Conservation (phyloP, 768 basidiomycete genomes). For the Suillus paluster region DNA sequence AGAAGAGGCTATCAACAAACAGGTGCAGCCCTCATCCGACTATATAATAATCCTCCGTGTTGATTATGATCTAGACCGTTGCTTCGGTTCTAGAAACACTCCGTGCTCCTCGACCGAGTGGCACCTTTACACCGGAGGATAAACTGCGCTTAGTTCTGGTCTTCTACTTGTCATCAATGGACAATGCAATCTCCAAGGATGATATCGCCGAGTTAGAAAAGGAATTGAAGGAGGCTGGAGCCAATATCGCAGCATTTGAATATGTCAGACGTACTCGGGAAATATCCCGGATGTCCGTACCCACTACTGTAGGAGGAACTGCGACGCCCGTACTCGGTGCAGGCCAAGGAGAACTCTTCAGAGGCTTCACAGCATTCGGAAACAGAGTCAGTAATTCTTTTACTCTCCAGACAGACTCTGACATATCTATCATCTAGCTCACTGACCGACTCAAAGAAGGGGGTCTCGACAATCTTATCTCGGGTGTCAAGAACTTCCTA, state of each 20-base stretch:
- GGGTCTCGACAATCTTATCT: slow-evolving; percentile 95
- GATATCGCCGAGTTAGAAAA: slow-evolving; percentile 88
- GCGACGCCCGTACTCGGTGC: slow-evolving; percentile 71
- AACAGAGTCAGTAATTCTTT: slow-evolving; percentile 73
- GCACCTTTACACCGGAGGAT: slow-evolving; percentile 73
- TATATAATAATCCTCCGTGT: background rate
- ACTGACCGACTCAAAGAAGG: slow-evolving; percentile 94
- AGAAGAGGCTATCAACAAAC: slow-evolving; percentile 89
- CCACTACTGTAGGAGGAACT: slow-evolving; percentile 60
- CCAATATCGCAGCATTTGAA: slow-evolving; percentile 82
- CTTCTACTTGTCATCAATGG: slow-evolving; percentile 88
- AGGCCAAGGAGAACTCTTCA: slow-evolving; percentile 85
- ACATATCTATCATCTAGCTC: slow-evolving; percentile 53
- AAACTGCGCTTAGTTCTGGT: slow-evolving; percentile 95
- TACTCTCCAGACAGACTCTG: background rate
- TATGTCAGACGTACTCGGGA: slow-evolving; percentile 92
- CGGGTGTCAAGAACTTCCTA: slow-evolving; percentile 97
- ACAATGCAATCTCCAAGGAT: slow-evolving; percentile 82
- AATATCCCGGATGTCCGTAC: slow-evolving; percentile 88
- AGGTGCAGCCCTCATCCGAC: slow-evolving; percentile 48
- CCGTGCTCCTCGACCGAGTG: slow-evolving; percentile 69
- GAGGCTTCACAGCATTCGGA: slow-evolving; percentile 91
- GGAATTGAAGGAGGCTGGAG: slow-evolving; percentile 82
- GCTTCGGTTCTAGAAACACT: slow-evolving; percentile 84
- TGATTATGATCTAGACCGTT: slow-evolving; percentile 56